Conservation (phyloP, 257 asterid species). For the Scutellaria minor region DNA sequence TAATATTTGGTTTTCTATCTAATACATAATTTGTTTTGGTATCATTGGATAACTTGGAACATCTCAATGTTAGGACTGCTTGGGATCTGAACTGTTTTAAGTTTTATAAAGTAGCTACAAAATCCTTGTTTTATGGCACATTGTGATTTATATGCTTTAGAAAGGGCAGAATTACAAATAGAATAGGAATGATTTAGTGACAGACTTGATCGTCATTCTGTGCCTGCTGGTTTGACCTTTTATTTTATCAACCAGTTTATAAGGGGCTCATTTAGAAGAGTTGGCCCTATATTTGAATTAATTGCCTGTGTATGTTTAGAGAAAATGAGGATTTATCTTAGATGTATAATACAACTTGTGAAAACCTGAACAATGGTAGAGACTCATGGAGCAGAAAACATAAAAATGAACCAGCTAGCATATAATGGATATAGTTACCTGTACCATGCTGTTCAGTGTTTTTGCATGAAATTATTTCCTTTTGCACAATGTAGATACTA, state of each 20-base stretch:
- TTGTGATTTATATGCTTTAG: conserved; percentile 25
- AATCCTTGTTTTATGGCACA: not conserved
- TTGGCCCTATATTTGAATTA: not conserved
- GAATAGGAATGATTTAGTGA: not conserved
- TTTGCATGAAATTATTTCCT: conserved; percentile 8
- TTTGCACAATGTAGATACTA: conserved; percentile 63
- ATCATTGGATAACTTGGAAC: conserved; percentile 15
- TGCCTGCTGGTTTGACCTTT: too few species aligned
- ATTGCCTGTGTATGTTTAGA: conserved; percentile 9
- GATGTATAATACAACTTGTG: conserved; percentile 8
- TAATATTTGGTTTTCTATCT: conserved; percentile 6
- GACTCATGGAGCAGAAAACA: not conserved
- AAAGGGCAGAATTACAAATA: conserved; percentile 3
- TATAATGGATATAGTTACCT: conserved; percentile 8
- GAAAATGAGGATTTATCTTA: conserved; percentile 6
- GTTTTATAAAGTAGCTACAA: conserved; percentile 10
- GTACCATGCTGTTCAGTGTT: not conserved
- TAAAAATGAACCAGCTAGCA: not conserved
- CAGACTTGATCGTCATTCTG: too few species aligned
- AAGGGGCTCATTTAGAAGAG: too few species aligned
- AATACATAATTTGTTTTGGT: conserved; percentile 21
- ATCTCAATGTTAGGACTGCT: conserved; percentile 19
- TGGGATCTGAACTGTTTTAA: conserved; percentile 20
- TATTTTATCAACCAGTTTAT: too few species aligned
- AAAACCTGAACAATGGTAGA: conserved; percentile 5